Conservation (phyloP, 2,329 filamentous ascomycete genomes). For the Neoarthrinium moseri region DNA sequence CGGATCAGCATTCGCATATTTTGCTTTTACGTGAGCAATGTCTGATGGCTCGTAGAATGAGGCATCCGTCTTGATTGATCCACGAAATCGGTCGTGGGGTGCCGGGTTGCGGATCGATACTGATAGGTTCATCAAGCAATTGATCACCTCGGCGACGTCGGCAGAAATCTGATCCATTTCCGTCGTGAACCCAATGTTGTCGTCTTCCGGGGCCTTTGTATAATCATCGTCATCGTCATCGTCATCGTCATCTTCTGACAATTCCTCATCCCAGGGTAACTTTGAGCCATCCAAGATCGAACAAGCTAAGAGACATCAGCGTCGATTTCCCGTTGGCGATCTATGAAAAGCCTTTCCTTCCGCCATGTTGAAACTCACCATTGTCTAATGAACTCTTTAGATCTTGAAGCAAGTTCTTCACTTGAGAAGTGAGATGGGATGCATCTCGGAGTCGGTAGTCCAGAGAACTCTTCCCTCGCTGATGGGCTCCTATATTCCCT, state of each 20-base stretch:
- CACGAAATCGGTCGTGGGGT: constrained; percentile 30
- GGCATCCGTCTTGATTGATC: constrained; percentile 14
- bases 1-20: constrained; percentile 21
- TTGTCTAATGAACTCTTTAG: constrained; percentile 9
- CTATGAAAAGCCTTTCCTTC: background rate
- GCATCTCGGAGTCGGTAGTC: constrained; percentile 20
- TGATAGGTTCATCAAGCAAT: constrained; percentile 33
- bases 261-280: constrained; percentile 12
- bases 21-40: constrained; percentile 27
- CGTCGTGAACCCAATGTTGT: constrained; percentile 11
- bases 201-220: background rate
- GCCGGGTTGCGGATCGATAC: constrained; percentile 35
- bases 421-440: constrained; percentile 17
- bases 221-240: constrained; percentile 11
- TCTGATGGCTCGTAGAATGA: constrained; percentile 25
- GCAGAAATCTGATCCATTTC: constrained; percentile 17
- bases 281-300: constrained; percentile 11
- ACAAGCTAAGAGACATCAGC: constrained; percentile 6
- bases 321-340: background rate
- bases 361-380: background rate
- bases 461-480: constrained; percentile 15
- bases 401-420: constrained; percentile 20
- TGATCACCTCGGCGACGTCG: constrained; percentile 24
- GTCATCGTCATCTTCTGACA: constrained; percentile 4
- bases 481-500: constrained; percentile 19